A percentile compares a stretch with the other conserved stretches of the same genome.
Conservation (phyloP, 768 basidiomycete genomes). For the Xanthoconium stramineum region DNA sequence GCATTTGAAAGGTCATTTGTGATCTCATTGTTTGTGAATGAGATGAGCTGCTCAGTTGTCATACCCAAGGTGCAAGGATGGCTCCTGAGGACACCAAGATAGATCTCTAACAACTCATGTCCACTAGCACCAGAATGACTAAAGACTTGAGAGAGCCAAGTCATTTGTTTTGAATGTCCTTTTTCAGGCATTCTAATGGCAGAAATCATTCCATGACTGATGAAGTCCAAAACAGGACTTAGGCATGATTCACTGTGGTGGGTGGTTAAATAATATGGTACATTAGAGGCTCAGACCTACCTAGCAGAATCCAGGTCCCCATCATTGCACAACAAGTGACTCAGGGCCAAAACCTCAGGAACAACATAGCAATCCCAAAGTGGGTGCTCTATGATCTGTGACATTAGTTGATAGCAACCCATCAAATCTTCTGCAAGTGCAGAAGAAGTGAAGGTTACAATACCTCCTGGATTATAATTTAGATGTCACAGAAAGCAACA, state of each 20-base stretch:
- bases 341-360: slow-evolving; percentile 59
- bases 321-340: slow-evolving; percentile 12
- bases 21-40: slow-evolving; percentile 45
- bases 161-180: slow-evolving; percentile 21
- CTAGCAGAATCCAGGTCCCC: not conserved
- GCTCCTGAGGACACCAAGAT: slow-evolving; percentile 28
- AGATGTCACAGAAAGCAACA: not conserved
- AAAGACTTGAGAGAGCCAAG: slow-evolving; percentile 26
- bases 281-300: slow-evolving; percentile 5
- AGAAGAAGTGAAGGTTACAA: slow-evolving; percentile 66
- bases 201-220: slow-evolving; percentile 57
- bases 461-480: slow-evolving; percentile 49
- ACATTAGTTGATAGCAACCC: slow-evolving; percentile 47
- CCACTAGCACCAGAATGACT: slow-evolving; percentile 18
- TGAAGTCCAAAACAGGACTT: slow-evolving; percentile 22
- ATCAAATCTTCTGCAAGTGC: slow-evolving; percentile 54
- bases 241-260: slow-evolving; percentile 13
- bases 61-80: slow-evolving; percentile 33
- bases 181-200: slow-evolving; percentile 48
- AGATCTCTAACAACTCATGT: slow-evolving; percentile 41
- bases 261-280: not conserved
- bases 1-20: slow-evolving; percentile 47
- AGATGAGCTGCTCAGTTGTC: slow-evolving; percentile 31
- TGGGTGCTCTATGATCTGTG: slow-evolving; percentile 54
- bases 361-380: slow-evolving; percentile 67